Base-by-base conservation (phyloP, 2,329 filamentous ascomycete genomes). In the Zymoseptoria ardabiliae region DNA sequence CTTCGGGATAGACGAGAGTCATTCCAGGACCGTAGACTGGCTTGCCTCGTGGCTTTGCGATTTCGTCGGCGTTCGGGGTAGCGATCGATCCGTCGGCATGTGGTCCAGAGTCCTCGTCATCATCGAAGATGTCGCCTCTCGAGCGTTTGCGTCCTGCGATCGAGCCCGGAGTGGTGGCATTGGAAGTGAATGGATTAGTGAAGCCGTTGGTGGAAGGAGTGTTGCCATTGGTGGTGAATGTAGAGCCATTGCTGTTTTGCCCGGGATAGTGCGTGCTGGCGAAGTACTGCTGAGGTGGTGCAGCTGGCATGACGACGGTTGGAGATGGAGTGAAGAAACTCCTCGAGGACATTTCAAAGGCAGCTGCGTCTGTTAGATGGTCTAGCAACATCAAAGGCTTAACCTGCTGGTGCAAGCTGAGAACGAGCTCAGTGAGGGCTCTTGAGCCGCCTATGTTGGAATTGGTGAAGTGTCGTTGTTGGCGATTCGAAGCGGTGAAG, bases 11-110 rank as follows among this genome's bases (percentile, higher is more conserved):
- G 74, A 89, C 85, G 69, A 90, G 80, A 3, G 82, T 83, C 87
- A 89, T 91, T 64, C 87, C 88, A 57, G 85, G 83, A 59, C 87
- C 87, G 65, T 87, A 88, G 66, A 85, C 76, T 78, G 86, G 88
- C 68, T 86, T 83, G 56, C 85, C 81, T 71, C 86, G 85, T 19
- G 81, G 76, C 69, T 84, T 82, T 53, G 80, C 77, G 66, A 80
- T 76, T 53, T 76, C 69, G 60, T 63, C 76, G 71, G 57, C 75
- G 68, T 59, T 54, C 52, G 77, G 65, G 66, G 73, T 63, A 56
- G 74, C 63, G 61, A 78, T 74, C 58, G 78, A 72, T 72, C 82
- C 81, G 69, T 85, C 75, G 70, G 74, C 74, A 28, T 63, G 58
- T 54, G 69, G 69, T 61, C 85, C 80, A 65, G 86, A 82, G 56